phyloP scores from a whole-genome alignment of 345 rosid genomes.

The Populus deltoides region DNA sequence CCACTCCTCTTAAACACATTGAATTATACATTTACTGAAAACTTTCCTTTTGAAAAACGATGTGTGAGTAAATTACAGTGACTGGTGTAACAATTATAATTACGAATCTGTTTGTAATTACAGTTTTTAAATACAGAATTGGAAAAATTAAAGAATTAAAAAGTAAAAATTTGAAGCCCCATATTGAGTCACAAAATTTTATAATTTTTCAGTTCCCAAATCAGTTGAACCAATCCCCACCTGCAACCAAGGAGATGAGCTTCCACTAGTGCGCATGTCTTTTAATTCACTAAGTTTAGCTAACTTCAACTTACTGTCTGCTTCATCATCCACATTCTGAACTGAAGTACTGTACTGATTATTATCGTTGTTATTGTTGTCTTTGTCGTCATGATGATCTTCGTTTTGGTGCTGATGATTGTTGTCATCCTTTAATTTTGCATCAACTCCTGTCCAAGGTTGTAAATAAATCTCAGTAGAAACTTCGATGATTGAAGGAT shows the following conservation, averaged over 20 bases:
- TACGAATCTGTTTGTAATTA: slow-evolving; percentile 17
- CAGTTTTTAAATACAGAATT: slow-evolving; percentile 17
- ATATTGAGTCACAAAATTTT: background rate
- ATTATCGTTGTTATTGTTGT: slow-evolving; percentile 10
- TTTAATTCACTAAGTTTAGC: slow-evolving; percentile 64
- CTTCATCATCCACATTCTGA: slow-evolving; percentile 52
- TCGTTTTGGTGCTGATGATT: slow-evolving; percentile 16
- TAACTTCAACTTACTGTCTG: slow-evolving; percentile 57
- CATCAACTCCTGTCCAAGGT: slow-evolving; percentile 41
- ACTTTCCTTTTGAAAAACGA: background rate
- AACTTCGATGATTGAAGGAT: slow-evolving; percentile 24
- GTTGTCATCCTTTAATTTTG: slow-evolving; percentile 25
- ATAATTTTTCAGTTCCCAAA: slow-evolving; percentile 35
- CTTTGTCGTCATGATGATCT: slow-evolving; percentile 7
- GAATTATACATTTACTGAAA: background rate
- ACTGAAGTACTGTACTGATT: slow-evolving; percentile 13
- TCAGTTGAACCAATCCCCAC: slow-evolving; percentile 67
- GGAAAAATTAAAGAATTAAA: background rate
- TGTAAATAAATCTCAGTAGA: slow-evolving; percentile 42
- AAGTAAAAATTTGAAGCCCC: background rate
- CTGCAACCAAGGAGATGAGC: slow-evolving; percentile 75
- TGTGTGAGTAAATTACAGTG: background rate
- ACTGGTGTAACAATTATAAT: slow-evolving; percentile 11
- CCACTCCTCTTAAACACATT: background rate
- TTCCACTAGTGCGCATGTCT: slow-evolving; percentile 41